These are phyloP conservation scores for Galeopsis tetrahit DNA, from an alignment of 257 asterid species.

Conservation along the genomic window DNA sequence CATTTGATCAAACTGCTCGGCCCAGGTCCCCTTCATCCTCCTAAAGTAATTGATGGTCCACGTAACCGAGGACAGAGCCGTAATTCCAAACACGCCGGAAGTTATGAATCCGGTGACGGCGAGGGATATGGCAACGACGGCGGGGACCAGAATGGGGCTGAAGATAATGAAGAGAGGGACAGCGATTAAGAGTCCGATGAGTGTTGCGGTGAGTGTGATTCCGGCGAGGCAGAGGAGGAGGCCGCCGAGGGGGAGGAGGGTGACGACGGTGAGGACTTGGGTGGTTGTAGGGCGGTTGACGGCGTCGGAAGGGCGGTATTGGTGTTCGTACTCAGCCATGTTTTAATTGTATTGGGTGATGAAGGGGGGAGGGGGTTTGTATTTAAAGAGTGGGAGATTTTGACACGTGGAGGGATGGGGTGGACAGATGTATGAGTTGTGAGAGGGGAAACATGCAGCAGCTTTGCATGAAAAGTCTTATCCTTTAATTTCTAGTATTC, in stretches of 20 bases:
- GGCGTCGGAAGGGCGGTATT: constrained; percentile 19
- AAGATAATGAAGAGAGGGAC: constrained; percentile 61
- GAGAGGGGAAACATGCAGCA: constrained; percentile 13
- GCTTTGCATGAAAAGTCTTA: constrained; percentile 30
- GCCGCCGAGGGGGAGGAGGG: constrained; percentile 71
- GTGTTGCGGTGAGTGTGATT: constrained; percentile 54
- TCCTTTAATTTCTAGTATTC: neutral
- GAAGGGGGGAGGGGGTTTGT: neutral
- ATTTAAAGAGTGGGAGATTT: constrained; percentile 33
- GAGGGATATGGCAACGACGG: constrained; percentile 46
- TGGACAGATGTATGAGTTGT: constrained; percentile 52
- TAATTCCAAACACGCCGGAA: constrained; percentile 73
- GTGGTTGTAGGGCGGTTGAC: constrained; percentile 46
- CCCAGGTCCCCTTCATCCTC: constrained; percentile 39
- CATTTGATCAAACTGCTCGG: constrained; percentile 50
- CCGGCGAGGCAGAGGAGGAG: constrained; percentile 64
- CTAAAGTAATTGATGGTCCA: constrained; percentile 67
- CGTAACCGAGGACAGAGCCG: constrained; percentile 67
- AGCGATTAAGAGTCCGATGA: constrained; percentile 51
- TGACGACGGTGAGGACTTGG: constrained; percentile 56
- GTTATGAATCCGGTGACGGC: constrained; percentile 65
- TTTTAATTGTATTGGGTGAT: neutral
- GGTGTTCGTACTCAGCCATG: constrained; percentile 42
- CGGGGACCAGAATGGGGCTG: constrained; percentile 81
- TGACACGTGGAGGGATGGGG: constrained; percentile 50